Base-by-base conservation (phyloP, 768 basidiomycete genomes). In the Leccinum aurantiacum region DNA sequence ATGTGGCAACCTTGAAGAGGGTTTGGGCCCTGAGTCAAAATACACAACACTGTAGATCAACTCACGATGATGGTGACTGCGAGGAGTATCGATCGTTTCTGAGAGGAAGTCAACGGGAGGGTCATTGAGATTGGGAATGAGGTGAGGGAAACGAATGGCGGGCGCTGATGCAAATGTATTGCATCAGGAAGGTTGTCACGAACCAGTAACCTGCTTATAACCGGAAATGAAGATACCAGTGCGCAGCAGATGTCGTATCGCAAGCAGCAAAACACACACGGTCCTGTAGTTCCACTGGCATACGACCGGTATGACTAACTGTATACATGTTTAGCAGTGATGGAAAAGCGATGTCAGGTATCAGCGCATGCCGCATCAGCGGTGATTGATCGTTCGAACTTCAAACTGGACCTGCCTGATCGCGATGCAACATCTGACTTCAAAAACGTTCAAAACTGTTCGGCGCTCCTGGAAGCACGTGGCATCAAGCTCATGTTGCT, bases 71-170 rank as follows among this genome's bases (percentile, higher is more conserved):
- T 47, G 44, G 69, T 53, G 56, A 63, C 35, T 3, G 73, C 71
- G 17, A 72, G 62, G 0, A 74, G 52, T 27, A 73, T 48, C 10
- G 71, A 71, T 10, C 71, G 69, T 49, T 67, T 74, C 51, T 74
- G 71, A 33, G 71, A 67, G 6, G 69, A 49, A 8, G 71, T 71
- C n/a, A 71, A 41, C 6, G 71, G 65, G 57, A 71, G 14, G 37
- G 53, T 19, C 71, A 72, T 72, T 27, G n/a, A 38, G 47, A 25
- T 6, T 31, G 17, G 33, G 54, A 44, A 11, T 25, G 24, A 38
- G 31, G 25, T 48, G 14, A 50, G 4, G 35, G 53, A 15, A n/a
- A 14, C 8, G 22, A 25, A 35, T 50, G 17, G 49, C 15, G 13
- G 7, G n/a, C 10, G 44, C 19, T 46, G 44, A 46, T 17, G 41